Percentiles rank a stretch among this genome's conserved stretches.
phyloP scores from a whole-genome alignment of 2,329 filamentous ascomycete genomes.

The Chlorencoelia australis region DNA sequence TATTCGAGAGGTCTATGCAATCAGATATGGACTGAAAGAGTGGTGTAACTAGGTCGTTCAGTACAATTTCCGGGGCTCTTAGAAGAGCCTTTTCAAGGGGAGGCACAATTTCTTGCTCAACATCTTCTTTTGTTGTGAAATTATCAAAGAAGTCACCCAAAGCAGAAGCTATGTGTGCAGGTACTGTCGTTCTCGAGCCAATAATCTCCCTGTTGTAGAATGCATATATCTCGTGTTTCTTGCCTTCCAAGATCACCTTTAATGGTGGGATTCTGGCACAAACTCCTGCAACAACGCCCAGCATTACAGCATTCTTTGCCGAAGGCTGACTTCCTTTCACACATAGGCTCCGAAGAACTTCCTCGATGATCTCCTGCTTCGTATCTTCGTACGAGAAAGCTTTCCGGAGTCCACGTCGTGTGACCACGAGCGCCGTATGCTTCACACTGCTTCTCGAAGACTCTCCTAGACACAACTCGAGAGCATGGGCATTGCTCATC shows the following conservation, averaged over 20 bases:
- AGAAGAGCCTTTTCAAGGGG: constrained; percentile 81
- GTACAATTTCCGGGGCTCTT: constrained; percentile 79
- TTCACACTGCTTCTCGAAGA: constrained; percentile 53
- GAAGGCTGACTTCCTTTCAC: constrained; percentile 54
- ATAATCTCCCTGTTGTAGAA: constrained; percentile 84
- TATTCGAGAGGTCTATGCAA: constrained; percentile 65
- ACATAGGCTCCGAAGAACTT: constrained; percentile 58
- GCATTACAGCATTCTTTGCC: constrained; percentile 62
- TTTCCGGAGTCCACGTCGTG: constrained; percentile 68
- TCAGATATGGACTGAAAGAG: constrained; percentile 61
- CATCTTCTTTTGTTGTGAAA: constrained; percentile 64
- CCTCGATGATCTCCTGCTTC: constrained; percentile 30
- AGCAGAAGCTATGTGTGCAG: constrained; percentile 60
- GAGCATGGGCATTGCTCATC: constrained; percentile 56
- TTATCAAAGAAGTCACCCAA: constrained; percentile 72
- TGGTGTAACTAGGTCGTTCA: constrained; percentile 67
- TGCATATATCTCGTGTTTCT: constrained; percentile 64
- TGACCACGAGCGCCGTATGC: constrained; percentile 65
- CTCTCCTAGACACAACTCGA: constrained; percentile 70
- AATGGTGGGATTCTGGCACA: constrained; percentile 59
- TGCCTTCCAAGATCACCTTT: constrained; percentile 50
- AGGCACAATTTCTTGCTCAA: constrained; percentile 67
- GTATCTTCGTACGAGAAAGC: constrained; percentile 49
- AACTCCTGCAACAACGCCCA: constrained; percentile 83
- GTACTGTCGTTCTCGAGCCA: constrained; percentile 62